phyloP scores from a whole-genome alignment of 768 basidiomycete genomes.

The Pisolithus marmoratus region DNA sequence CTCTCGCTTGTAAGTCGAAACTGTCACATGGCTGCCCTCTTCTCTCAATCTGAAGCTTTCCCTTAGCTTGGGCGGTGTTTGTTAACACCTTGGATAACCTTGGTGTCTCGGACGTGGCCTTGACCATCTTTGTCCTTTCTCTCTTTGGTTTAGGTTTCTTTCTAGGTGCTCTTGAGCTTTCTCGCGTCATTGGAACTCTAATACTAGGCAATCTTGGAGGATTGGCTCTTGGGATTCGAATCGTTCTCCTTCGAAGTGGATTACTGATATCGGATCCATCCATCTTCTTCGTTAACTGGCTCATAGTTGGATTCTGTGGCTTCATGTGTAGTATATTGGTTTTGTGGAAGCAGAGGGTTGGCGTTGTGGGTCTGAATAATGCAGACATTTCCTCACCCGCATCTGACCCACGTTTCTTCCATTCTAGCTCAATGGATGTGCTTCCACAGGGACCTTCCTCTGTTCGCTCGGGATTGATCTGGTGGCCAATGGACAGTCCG shows the following conservation, averaged over 20 bases:
- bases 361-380: slow-evolving; percentile 39
- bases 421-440: slow-evolving; percentile 39
- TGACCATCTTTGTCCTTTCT: slow-evolving; percentile 44
- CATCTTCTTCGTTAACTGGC: slow-evolving; percentile 45
- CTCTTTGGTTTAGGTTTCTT: slow-evolving; percentile 48
- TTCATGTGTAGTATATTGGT: slow-evolving; percentile 36
- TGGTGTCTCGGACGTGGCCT: slow-evolving; percentile 46
- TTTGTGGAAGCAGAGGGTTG: slow-evolving; percentile 40
- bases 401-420: neutral
- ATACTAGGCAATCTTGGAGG: slow-evolving; percentile 50
- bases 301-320: slow-evolving; percentile 43
- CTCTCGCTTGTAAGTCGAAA: slow-evolving; percentile 38
- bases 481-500: slow-evolving; percentile 48
- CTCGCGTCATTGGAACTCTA: slow-evolving; percentile 41
- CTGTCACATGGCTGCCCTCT: neutral
- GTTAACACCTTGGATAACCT: slow-evolving; percentile 46
- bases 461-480: slow-evolving; percentile 52
- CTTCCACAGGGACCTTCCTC: slow-evolving; percentile 61
- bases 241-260: slow-evolving; percentile 43
- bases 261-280: slow-evolving; percentile 38
- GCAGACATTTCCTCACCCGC: neutral
- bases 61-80: slow-evolving; percentile 57
- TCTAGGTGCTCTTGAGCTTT: slow-evolving; percentile 49
- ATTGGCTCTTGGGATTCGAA: slow-evolving; percentile 49
- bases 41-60: slow-evolving; percentile 1